These are phyloP conservation scores for Aphanomyces euteiches DNA, from an alignment of 352 stramenopile species.

Conservation along the genomic window DNA sequence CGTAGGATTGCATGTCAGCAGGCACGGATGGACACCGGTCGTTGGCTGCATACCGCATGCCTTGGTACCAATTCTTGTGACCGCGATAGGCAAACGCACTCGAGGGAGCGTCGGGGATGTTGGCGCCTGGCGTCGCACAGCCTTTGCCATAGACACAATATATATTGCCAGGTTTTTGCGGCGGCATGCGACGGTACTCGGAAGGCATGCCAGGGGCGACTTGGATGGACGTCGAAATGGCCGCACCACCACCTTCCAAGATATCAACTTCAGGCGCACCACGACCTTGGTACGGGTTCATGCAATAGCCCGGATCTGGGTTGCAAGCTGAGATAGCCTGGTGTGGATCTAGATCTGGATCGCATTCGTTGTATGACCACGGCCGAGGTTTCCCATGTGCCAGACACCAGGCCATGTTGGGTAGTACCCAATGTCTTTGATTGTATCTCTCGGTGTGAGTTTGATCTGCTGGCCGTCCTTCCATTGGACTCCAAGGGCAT, in stretches of 20 bases:
- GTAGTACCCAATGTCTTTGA: constrained; percentile 37
- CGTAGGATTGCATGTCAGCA: constrained; percentile 38
- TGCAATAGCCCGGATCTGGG: constrained; percentile 32
- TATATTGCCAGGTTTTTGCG: not conserved
- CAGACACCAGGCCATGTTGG: constrained; percentile 85
- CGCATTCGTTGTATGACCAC: too few relatives aligned
- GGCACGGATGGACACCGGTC: constrained; percentile 35
- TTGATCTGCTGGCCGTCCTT: constrained; percentile 31
- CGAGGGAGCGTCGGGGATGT: constrained; percentile 39
- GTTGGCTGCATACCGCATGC: constrained; percentile 40
- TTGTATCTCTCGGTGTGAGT: constrained; percentile 23
- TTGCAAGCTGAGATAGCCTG: constrained; percentile 16
- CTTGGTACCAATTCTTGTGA: constrained; percentile 45
- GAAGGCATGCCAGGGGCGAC: constrained; percentile 65
- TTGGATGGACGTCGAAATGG: constrained; percentile 61
- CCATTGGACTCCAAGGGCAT: not conserved
- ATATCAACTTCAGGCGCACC: constrained; percentile 56
- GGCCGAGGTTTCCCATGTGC: constrained; percentile 31
- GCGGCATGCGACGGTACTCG: constrained; percentile 37
- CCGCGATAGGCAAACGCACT: constrained; percentile 33
- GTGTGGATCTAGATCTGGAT: too few relatives aligned
- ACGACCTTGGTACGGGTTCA: not conserved
- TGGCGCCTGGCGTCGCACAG: constrained; percentile 43
- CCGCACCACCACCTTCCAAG: constrained; percentile 79
- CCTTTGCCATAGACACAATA: constrained; percentile 42